Conservation (phyloP, 345 rosid species). For the Ceriops zippeliana region DNA sequence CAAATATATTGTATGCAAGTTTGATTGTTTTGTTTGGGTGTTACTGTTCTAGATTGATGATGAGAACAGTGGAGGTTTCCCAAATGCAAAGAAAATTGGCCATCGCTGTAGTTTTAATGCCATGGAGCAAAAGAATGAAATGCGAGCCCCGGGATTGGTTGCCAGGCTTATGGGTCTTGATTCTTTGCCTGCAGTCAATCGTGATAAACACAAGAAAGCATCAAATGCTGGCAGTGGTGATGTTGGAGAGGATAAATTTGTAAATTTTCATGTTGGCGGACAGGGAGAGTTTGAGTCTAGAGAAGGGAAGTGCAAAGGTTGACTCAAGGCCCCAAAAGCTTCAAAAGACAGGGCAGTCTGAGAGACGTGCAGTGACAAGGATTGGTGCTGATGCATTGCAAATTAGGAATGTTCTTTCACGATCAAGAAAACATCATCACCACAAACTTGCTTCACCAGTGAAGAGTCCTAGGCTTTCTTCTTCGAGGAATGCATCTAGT, state of each 20-base stretch:
- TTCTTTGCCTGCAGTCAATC: slow-evolving; percentile 55
- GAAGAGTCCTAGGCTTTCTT: slow-evolving; percentile 60
- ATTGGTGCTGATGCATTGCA: slow-evolving; percentile 81
- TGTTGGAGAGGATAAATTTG: slow-evolving; percentile 27
- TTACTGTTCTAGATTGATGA: slow-evolving; percentile 59
- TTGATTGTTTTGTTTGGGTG: slow-evolving; percentile 9
- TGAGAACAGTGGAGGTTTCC: slow-evolving; percentile 75
- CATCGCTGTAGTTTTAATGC: slow-evolving; percentile 21
- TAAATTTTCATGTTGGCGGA: slow-evolving; percentile 9
- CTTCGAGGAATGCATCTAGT: slow-evolving; percentile 46
- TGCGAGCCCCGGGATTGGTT: slow-evolving; percentile 72
- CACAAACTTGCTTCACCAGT: slow-evolving; percentile 59
- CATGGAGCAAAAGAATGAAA: slow-evolving; percentile 49
- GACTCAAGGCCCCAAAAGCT: slow-evolving; percentile 81
- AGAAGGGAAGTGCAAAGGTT: slow-evolving; percentile 34
- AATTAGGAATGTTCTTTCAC: slow-evolving; percentile 60
- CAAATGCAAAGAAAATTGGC: slow-evolving; percentile 44
- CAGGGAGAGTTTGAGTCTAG: slow-evolving; percentile 31
- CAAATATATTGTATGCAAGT: not conserved
- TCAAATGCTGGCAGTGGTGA: slow-evolving; percentile 24
- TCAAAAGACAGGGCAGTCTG: slow-evolving; percentile 61
- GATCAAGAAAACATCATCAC: slow-evolving; percentile 59
- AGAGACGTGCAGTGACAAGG: slow-evolving; percentile 56
- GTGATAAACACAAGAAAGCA: slow-evolving; percentile 56
- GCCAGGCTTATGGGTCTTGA: slow-evolving; percentile 98